Evolutionary conservation across 768 basidiomycete species (phyloP).

Genomic region (Hericium alpestre): DNA sequence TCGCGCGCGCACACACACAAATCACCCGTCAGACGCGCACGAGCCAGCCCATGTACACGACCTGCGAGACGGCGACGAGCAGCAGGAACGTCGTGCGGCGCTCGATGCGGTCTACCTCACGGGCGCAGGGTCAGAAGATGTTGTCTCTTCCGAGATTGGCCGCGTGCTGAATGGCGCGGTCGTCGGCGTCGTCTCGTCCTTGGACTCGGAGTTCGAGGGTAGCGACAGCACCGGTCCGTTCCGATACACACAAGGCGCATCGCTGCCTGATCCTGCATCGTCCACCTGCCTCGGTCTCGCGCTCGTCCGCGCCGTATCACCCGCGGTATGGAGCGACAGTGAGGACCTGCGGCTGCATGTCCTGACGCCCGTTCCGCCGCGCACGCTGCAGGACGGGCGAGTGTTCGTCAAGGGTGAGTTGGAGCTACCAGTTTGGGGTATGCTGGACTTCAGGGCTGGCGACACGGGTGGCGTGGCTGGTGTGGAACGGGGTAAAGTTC

Average conservation of each 20-base stretch:
- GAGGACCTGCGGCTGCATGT: slow-evolving; percentile 47
- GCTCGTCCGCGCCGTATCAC: slow-evolving; percentile 45
- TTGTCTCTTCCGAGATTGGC: slow-evolving; percentile 56
- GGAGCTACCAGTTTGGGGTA: slow-evolving; percentile 79
- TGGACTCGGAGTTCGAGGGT: slow-evolving; percentile 21
- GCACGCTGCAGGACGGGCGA: slow-evolving; percentile 29
- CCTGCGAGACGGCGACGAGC: slow-evolving; percentile 70
- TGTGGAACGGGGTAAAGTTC: slow-evolving; percentile 42
- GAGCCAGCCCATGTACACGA: slow-evolving; percentile 78
- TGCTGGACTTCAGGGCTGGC: slow-evolving; percentile 57
- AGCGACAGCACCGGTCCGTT: slow-evolving; percentile 15
- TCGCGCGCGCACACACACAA: no score
- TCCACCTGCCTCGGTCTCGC: slow-evolving; percentile 71
- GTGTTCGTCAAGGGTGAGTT: slow-evolving; percentile 78
- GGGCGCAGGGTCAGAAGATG: slow-evolving; percentile 72
- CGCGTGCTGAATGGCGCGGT: slow-evolving; percentile 72
- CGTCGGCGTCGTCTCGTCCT: slow-evolving; percentile 58
- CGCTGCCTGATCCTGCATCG: slow-evolving; percentile 43
- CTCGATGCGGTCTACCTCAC: slow-evolving; percentile 57
- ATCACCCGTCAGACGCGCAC: slow-evolving; percentile 41
- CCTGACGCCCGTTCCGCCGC: slow-evolving; percentile 64
- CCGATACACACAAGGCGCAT: slow-evolving; percentile 49
- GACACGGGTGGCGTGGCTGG: slow-evolving; percentile 36
- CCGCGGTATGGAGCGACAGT: not conserved
- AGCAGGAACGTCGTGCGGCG: slow-evolving; percentile 68